A percentile compares a stretch with the other conserved stretches of the same genome.
Evolutionary conservation across 2,329 filamentous ascomycete species (phyloP).

Genomic region (Scorias spongiosa): DNA sequence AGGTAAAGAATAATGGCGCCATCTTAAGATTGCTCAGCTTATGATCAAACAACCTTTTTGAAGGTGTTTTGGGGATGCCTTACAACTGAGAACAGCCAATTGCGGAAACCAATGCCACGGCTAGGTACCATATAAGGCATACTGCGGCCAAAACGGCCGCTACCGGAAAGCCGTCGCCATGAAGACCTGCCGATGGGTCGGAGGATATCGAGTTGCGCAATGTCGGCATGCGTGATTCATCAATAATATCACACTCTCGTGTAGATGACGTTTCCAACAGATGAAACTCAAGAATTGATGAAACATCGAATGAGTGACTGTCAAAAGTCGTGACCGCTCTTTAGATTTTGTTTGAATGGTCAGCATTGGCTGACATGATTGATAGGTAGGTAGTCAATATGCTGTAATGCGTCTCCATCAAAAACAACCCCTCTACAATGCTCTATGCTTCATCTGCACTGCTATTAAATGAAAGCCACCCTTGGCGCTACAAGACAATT

Average conservation of each 20-base stretch:
- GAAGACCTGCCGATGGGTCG: not conserved
- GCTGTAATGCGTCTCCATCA: too few species aligned
- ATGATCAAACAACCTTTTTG: too few species aligned
- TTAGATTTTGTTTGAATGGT: too few species aligned
- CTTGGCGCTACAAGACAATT: too few species aligned
- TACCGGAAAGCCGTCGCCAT: slow-evolving; percentile 9
- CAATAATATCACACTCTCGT: too few species aligned
- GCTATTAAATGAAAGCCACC: too few species aligned
- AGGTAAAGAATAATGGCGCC: slow-evolving; percentile 36
- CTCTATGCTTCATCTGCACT: too few species aligned
- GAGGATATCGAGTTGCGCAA: not conserved
- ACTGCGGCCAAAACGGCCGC: slow-evolving; percentile 17
- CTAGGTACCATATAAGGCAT: slow-evolving; percentile 41
- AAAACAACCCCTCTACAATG: too few species aligned
- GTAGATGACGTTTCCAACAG: too few species aligned
- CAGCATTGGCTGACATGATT: too few species aligned
- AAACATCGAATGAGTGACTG: not conserved
- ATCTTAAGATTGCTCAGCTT: slow-evolving; percentile 25
- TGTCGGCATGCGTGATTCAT: not conserved
- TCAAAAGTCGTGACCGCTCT: not conserved
- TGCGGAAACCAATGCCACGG: slow-evolving; percentile 39
- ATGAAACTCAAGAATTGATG: too few species aligned
- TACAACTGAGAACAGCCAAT: slow-evolving; percentile 48
- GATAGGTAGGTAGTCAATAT: too few species aligned
- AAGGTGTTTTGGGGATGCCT: slow-evolving; percentile 8